Evolutionary conservation across 306 rosid species (phyloP), one percentile per base, ranked within the genome.

Genomic region (Oxytropis ochrocephala): DNA sequence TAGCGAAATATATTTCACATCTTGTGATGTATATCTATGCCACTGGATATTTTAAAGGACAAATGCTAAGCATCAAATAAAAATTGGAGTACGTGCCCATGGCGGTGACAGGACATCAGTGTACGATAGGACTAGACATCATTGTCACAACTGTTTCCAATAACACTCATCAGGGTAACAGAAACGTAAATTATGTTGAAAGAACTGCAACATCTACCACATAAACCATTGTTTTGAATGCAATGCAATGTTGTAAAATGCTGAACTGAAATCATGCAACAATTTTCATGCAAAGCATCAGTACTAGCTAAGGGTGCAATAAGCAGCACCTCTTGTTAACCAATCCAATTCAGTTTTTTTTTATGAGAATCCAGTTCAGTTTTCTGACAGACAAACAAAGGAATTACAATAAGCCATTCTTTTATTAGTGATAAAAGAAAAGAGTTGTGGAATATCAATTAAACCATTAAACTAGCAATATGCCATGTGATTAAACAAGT

Each of bases 321-420:
- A 75, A 35, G 55, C 60, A 18, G 21, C 47, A 53, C 43, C 29
- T 41, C 33, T 18, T 64, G 11, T 11, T 44, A 33, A 75, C 10
- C 47, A 56, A 10, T 54, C 33, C 67, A 48, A 53, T n/a, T 56
- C 57, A 66, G 63, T 12, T 78, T 49, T 55, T n/a, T n/a, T n/a
- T n/a, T n/a, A n/a, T n/a, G n/a, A n/a, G n/a, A 56, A 10, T 54
- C 33, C 67, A 48, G 44, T n/a, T 56, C 57, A 66, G 63, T 12
- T 78, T 49, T 55, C 35, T 32, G 11, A n/a, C 44, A 12, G 7
- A 64, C 41, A 70, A 51, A 43, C 3, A 61, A 24, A 42, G 5
- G 57, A 53, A 36, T 12, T 67, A 36, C 41, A 59, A 49, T 59
- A 52, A 73, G 32, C 48, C 53, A 66, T 50, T 42, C 42, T 67